Conservation (phyloP, 176 grass and related monocot genomes). For the Musa schizocarpa region DNA sequence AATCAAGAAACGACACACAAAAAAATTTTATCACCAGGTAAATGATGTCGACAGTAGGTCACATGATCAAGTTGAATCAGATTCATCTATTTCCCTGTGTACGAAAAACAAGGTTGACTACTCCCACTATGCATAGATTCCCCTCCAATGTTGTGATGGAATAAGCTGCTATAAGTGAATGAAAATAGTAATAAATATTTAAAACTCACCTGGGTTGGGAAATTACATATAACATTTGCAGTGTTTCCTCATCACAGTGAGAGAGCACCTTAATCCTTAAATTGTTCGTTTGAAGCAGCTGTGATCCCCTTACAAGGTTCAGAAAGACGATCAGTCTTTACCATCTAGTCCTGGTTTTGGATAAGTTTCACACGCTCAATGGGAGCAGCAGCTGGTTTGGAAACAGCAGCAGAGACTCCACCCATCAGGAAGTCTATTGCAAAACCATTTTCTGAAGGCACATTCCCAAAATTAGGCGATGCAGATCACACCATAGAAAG, state of each 20-base stretch:
- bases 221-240: constrained; percentile 3
- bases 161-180: background rate
- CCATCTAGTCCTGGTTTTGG: constrained; percentile 1
- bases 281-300: background rate
- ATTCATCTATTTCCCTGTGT: too few relatives aligned
- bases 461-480: too few relatives aligned
- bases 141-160: background rate
- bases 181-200: background rate
- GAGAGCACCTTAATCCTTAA: background rate
- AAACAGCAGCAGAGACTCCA: constrained; percentile 11
- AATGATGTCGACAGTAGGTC: too few relatives aligned
- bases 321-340: background rate
- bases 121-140: too few relatives aligned
- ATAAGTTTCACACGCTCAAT: constrained; percentile 17
- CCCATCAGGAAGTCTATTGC: constrained; percentile 9
- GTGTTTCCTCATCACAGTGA: constrained; percentile 6
- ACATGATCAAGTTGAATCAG: too few relatives aligned
- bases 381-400: constrained; percentile 13
- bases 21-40: too few relatives aligned
- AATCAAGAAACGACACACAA: too few relatives aligned
- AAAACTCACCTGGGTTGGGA: constrained; percentile 10
- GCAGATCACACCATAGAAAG: too few relatives aligned
- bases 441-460: constrained; percentile 11
- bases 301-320: background rate
- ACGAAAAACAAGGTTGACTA: too few relatives aligned